Evolutionary conservation across 345 rosid genomes (phyloP), one percentile per base, ranked within the genome.

Genomic region (Gossypium turneri): DNA sequence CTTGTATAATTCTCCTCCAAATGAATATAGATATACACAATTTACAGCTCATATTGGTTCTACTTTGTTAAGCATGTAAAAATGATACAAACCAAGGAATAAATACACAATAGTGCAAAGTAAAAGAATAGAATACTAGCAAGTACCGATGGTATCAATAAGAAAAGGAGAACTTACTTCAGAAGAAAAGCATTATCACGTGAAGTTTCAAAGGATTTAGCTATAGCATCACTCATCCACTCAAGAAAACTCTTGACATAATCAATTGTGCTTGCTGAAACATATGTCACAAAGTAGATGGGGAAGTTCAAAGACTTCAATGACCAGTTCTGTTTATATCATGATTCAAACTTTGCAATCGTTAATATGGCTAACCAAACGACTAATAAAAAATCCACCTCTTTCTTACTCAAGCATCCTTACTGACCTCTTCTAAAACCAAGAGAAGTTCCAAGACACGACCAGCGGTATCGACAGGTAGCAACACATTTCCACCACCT

Each of bases 141-240:
- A 45, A 50, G 47, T 51, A 52, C 4, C 17, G 69, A 76, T 15
- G 45, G 50, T 1, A 2, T 13, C 6, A 47, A 15, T 9, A 19
- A 29, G 65, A 63, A 77, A 73, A 66, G 29, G 72, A 34, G 19
- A 27, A 80, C 81, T 80, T 83, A 91, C 98, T 85, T 95, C 79
- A 95, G 81, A 72, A 90, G 93, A 84, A 95, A 95, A 55, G 99
- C 98, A 84, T 95, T 95, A 78, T 93, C 97, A 79, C 99, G 98
- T 20, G 98, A 88, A 67, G 97, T 90, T 86, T 90, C 99, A 80
- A 95, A 95, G 51, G 98, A 93, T 84, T 95, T 95, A 51, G 99
- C 88, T 78, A 95, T 91, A 70, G 97, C 82, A 83, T 95, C 99
- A 80, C 98, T 90, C 99, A 95, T 93, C 98, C 98, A 95, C 89